phyloP scores from a whole-genome alignment of 352 stramenopile genomes.

The Albugo laibachii region DNA sequence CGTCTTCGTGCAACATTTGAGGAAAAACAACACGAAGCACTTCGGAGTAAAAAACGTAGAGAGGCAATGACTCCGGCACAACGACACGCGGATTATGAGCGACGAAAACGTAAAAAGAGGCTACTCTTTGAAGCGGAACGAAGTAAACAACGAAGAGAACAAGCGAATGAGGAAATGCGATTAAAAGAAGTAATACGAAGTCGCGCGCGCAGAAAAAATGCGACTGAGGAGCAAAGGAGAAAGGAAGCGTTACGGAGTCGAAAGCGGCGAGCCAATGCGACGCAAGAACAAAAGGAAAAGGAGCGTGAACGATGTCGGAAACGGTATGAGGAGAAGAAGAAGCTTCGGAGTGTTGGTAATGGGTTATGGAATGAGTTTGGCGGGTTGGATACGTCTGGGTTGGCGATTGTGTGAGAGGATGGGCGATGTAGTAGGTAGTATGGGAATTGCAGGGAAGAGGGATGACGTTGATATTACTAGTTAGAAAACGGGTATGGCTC shows the following conservation, averaged over 20 bases:
- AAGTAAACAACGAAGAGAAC: conserved; percentile 22
- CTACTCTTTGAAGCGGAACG: conserved; percentile 23
- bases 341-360: background rate
- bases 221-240: conserved; percentile 37
- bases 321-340: conserved; percentile 43
- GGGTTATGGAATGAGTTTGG: background rate
- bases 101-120: conserved; percentile 33
- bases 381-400: background rate
- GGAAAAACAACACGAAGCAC: conserved; percentile 21
- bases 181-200: conserved; percentile 36
- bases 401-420: too few species aligned
- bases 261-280: conserved; percentile 27
- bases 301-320: conserved; percentile 45
- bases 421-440: too few species aligned
- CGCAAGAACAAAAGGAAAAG: conserved; percentile 29
- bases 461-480: too few species aligned
- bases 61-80: conserved; percentile 40
- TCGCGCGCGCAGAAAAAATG: conserved; percentile 31
- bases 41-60: conserved; percentile 33
- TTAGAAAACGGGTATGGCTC: too few species aligned
- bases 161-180: conserved; percentile 19
- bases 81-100: conserved; percentile 39
- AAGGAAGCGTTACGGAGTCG: conserved; percentile 40
- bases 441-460: too few species aligned
- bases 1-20: conserved; percentile 24